Evolutionary conservation across 768 basidiomycete species (phyloP).

Genomic region (Wakefieldia striispora): DNA sequence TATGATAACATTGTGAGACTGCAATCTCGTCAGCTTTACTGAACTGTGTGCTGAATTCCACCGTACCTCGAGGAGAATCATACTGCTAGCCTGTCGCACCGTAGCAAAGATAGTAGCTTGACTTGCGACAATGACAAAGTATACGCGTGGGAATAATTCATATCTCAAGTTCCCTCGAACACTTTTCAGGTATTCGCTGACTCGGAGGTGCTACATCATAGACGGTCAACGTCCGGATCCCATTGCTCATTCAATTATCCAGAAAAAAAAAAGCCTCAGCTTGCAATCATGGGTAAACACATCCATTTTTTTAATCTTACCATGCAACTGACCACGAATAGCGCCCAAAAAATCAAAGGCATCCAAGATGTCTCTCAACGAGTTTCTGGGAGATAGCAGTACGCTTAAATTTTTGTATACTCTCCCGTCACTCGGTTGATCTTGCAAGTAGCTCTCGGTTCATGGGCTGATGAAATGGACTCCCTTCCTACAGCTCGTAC

Average conservation of each 20-base stretch:
- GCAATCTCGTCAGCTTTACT: slow-evolving; percentile 11
- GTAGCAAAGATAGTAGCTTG: no score
- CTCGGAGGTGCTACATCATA: neutral
- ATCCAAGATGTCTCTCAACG: slow-evolving; percentile 90
- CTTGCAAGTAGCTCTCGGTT: slow-evolving; percentile 64
- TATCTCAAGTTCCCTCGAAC: slow-evolving; percentile 21
- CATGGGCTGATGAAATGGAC: slow-evolving; percentile 99
- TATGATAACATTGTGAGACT: slow-evolving; percentile 94
- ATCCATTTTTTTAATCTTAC: neutral
- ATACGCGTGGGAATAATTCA: slow-evolving; percentile 29
- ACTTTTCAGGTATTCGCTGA: slow-evolving; percentile 16
- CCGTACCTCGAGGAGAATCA: slow-evolving; percentile 85
- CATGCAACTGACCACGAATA: slow-evolving; percentile 29
- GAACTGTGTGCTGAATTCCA: neutral
- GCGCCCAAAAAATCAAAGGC: slow-evolving; percentile 83
- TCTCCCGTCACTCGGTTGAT: slow-evolving; percentile 12
- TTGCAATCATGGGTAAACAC: slow-evolving; percentile 28
- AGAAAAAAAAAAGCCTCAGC: slow-evolving; percentile 7
- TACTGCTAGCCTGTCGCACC: slow-evolving; percentile 26
- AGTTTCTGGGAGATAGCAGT: slow-evolving; percentile 89
- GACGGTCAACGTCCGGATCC: no score
- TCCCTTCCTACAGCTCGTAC: slow-evolving; percentile 88
- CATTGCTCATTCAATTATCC: slow-evolving; percentile 1
- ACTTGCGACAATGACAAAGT: slow-evolving; percentile 16
- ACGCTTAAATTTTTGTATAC: slow-evolving; percentile 33